Percentiles rank a stretch among this genome's conserved stretches.
phyloP scores from a whole-genome alignment of 176 grass and related monocot genomes.

The Oryza meridionalis region DNA sequence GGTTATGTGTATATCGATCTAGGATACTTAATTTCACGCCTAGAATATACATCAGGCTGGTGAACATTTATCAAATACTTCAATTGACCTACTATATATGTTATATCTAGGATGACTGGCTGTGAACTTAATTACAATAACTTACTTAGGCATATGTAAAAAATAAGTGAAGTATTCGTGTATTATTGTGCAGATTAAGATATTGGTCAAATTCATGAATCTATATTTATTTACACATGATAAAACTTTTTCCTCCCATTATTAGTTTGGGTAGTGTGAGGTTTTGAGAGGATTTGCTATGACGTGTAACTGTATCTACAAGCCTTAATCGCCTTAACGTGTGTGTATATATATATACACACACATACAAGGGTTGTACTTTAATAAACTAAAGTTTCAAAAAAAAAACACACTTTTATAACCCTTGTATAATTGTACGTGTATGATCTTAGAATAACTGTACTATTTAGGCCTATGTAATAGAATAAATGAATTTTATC shows the following conservation, averaged over 20 bases:
- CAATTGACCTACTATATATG: background rate
- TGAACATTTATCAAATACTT: background rate
- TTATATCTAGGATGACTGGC: background rate
- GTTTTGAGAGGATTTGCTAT: too few species aligned
- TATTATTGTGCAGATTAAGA: background rate
- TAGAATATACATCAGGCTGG: background rate
- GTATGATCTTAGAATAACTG: background rate
- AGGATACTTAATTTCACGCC: background rate
- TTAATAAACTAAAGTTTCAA: background rate
- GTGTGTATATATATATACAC: too few species aligned
- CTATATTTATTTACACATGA: background rate
- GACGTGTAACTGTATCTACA: too few species aligned
- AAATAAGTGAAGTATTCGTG: background rate
- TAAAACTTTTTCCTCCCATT: too few species aligned
- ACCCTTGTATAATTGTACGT: too few species aligned
- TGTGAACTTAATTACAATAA: background rate
- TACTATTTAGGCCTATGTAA: background rate
- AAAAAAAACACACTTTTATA: too few species aligned
- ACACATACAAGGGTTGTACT: background rate
- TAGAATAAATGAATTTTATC: background rate
- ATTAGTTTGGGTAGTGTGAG: too few species aligned
- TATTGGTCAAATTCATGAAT: background rate
- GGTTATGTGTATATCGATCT: background rate
- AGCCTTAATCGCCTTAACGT: too few species aligned
- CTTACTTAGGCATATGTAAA: background rate